Conservation (phyloP, 768 basidiomycete genomes). For the Lepiota venenata region DNA sequence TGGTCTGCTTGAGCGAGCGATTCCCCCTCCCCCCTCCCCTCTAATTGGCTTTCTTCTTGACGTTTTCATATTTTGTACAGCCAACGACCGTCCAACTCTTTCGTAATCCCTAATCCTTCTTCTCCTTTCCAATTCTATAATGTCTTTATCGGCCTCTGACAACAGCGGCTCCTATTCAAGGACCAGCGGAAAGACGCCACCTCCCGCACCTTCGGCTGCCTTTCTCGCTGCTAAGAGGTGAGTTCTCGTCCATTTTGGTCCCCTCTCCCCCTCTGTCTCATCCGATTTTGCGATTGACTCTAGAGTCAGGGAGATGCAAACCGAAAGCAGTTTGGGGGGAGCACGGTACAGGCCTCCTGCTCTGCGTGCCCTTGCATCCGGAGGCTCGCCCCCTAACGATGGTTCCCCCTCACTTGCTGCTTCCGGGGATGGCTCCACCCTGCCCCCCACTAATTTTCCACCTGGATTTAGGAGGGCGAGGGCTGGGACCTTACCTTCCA, state of each 20-base stretch:
- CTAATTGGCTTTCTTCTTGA: constrained; percentile 28
- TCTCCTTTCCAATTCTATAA: constrained; percentile 64
- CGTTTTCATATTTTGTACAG: constrained; percentile 22
- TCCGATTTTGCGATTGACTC: constrained; percentile 8
- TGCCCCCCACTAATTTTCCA: constrained; percentile 76
- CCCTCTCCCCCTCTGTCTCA: constrained; percentile 16
- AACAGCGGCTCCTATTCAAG: constrained; percentile 79
- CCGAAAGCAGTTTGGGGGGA: constrained; percentile 56
- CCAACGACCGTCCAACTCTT: constrained; percentile 23
- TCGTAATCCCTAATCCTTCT: constrained; percentile 83
- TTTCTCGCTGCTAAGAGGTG: constrained; percentile 73
- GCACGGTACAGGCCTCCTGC: constrained; percentile 80
- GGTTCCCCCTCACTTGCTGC: constrained; percentile 53
- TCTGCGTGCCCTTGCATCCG: constrained; percentile 66
- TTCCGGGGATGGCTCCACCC: constrained; percentile 50
- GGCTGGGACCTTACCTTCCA: constrained; percentile 97
- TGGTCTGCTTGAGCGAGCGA: constrained; percentile 27
- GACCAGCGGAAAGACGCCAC: constrained; percentile 84
- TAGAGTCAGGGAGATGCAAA: constrained; percentile 84
- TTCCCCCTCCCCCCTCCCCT: constrained; percentile 12
- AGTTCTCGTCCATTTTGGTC: constrained; percentile 19
- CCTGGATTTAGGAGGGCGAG: constrained; percentile 90
- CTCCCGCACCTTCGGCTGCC: constrained; percentile 86
- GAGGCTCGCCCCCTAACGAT: constrained; percentile 74
- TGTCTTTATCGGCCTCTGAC: constrained; percentile 89